phyloP scores from a whole-genome alignment of 805 yeast genomes.

The Myxozyma melibiosi region DNA sequence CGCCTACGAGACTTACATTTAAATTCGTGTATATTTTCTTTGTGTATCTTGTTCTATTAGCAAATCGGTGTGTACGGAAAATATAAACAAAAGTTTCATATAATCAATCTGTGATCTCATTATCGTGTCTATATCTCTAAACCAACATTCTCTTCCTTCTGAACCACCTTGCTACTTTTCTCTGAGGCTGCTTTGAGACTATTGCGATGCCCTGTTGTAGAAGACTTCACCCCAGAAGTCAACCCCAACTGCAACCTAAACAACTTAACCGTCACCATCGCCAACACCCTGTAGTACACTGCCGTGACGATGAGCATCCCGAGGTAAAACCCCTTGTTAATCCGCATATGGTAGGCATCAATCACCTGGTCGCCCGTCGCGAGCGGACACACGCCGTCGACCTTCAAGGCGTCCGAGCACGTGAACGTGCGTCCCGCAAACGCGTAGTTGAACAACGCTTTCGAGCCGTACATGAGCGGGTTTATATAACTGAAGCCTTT shows the following conservation, averaged over 20 bases:
- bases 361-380: slow-evolving; percentile 59
- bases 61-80: slow-evolving; percentile 9
- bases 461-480: slow-evolving; percentile 64
- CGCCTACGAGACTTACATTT: slow-evolving; percentile 99
- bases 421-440: slow-evolving; percentile 55
- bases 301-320: slow-evolving; percentile 37
- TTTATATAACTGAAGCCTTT: slow-evolving; percentile 73
- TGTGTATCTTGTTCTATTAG: slow-evolving; percentile 9
- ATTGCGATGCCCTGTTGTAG: not conserved
- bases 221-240: not conserved
- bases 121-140: not conserved
- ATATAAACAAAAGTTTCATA: slow-evolving; percentile 9
- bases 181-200: no score
- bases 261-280: slow-evolving; percentile 35
- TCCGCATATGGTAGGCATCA: slow-evolving; percentile 51
- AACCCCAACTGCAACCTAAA: slow-evolving; percentile 13
- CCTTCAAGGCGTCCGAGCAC: slow-evolving; percentile 49
- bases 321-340: slow-evolving; percentile 27
- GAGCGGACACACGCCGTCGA: slow-evolving; percentile 51
- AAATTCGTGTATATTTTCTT: slow-evolving; percentile 38
- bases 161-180: not conserved
- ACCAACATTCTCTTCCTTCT: not conserved
- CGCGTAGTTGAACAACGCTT: slow-evolving; percentile 41
- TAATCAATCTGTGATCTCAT: not conserved
- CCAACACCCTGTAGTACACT: slow-evolving; percentile 37